Evolutionary conservation across 805 yeast species (phyloP).

Genomic region (Candida sanyiensis): DNA sequence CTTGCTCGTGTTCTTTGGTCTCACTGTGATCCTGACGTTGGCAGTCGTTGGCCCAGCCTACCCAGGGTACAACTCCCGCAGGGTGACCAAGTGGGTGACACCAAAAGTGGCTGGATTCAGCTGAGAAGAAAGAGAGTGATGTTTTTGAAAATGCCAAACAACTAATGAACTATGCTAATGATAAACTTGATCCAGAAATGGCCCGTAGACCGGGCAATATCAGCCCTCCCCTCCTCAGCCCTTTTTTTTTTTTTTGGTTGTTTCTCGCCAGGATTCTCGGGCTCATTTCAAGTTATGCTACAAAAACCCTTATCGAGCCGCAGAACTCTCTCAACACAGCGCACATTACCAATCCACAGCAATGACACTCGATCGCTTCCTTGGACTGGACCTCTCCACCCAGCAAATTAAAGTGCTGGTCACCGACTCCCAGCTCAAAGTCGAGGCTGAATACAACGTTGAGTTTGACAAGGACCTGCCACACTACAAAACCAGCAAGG

Average conservation of each 20-base stretch:
- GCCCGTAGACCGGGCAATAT: too few relatives aligned
- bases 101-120: conserved; percentile 5
- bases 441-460: conserved; percentile 52
- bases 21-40: conserved; percentile 29
- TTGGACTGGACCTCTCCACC: conserved; percentile 86
- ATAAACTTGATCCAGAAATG: too few relatives aligned
- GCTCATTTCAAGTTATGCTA: neutral
- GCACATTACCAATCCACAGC: conserved; percentile 25
- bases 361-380: conserved; percentile 17
- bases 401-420: conserved; percentile 81
- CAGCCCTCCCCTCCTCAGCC: too few relatives aligned
- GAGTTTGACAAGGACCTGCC: conserved; percentile 67
- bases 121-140: too few relatives aligned
- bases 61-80: conserved; percentile 44
- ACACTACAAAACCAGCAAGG: conserved; percentile 61
- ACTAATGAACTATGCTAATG: neutral
- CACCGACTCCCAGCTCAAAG: conserved; percentile 47
- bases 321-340: neutral
- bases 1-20: conserved; percentile 35
- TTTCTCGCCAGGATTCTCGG: neutral
- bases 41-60: conserved; percentile 52
- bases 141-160: neutral
- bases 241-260: too few relatives aligned
- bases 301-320: neutral
- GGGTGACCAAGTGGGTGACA: conserved; percentile 6